phyloP scores from a whole-genome alignment of 805 yeast genomes.

The Starmera pachycereana region DNA sequence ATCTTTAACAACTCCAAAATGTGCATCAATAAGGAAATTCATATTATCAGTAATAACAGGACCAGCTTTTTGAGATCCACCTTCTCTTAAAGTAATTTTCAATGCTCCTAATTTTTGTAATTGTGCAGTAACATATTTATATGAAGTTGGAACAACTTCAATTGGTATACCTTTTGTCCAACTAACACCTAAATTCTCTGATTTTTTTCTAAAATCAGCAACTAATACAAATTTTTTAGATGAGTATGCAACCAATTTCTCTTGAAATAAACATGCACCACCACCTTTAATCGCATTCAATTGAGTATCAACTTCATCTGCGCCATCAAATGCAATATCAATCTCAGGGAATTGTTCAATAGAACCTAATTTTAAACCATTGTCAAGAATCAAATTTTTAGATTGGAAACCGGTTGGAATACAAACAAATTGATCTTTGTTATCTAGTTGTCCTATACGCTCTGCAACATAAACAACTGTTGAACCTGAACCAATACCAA shows the following conservation, averaged over 20 bases:
- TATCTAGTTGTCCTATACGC: constrained; percentile 62
- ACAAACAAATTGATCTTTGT: constrained; percentile 53
- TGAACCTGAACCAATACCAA: constrained; percentile 95
- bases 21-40: constrained; percentile 87
- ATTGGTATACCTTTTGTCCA: constrained; percentile 94
- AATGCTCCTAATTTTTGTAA: constrained; percentile 55
- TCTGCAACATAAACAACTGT: constrained; percentile 98
- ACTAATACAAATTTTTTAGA: constrained; percentile 73
- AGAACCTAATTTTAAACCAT: constrained; percentile 68
- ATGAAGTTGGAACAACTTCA: constrained; percentile 87
- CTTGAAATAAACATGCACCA: constrained; percentile 96
- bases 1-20: constrained; percentile 64
- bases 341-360: constrained; percentile 75
- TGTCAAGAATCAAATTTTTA: constrained; percentile 70
- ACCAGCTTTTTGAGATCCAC: constrained; percentile 90
- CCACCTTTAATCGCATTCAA: constrained; percentile 95
- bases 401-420: constrained; percentile 97
- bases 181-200: constrained; percentile 55
- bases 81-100: constrained; percentile 62
- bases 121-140: constrained; percentile 62
- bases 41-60: constrained; percentile 95
- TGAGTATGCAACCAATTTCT: constrained; percentile 81
- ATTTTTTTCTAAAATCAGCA: constrained; percentile 84
- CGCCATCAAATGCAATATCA: constrained; percentile 96
- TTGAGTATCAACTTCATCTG: constrained; percentile 83